Conservation (phyloP, 306 rosid species). For the Lathyrus tuberosus region DNA sequence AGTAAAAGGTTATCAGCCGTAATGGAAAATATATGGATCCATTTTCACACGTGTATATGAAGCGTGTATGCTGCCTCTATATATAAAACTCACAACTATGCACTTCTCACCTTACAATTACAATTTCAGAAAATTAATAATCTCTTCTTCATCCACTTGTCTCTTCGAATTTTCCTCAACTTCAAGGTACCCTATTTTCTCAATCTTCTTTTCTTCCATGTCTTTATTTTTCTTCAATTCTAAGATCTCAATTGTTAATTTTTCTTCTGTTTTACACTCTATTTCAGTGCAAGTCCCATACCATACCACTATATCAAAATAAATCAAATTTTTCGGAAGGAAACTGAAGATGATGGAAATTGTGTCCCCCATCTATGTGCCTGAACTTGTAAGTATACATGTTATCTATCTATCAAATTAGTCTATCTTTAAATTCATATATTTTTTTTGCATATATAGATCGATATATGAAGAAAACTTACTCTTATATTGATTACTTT, state of each 20-base stretch:
- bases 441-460: neutral
- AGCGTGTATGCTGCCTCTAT: conserved; percentile 41
- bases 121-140: neutral
- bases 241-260: neutral
- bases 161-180: conserved; percentile 18
- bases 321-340: neutral
- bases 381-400: conserved; percentile 48
- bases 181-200: conserved; percentile 31
- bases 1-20: conserved; percentile 37
- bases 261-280: neutral
- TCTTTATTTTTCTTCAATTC: neutral
- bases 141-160: neutral
- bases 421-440: neutral
- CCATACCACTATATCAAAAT: neutral
- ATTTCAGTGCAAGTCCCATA: conserved; percentile 25
- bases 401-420: neutral
- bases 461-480: neutral
- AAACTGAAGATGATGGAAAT: conserved; percentile 39
- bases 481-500: neutral
- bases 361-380: conserved; percentile 36
- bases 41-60: conserved; percentile 47
- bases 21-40: conserved; percentile 10
- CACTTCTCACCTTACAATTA: conserved; percentile 20
- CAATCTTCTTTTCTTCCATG: neutral
- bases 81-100: neutral